phyloP scores from a whole-genome alignment of 2,329 filamentous ascomycete species.

The Thelonectria discophora region DNA sequence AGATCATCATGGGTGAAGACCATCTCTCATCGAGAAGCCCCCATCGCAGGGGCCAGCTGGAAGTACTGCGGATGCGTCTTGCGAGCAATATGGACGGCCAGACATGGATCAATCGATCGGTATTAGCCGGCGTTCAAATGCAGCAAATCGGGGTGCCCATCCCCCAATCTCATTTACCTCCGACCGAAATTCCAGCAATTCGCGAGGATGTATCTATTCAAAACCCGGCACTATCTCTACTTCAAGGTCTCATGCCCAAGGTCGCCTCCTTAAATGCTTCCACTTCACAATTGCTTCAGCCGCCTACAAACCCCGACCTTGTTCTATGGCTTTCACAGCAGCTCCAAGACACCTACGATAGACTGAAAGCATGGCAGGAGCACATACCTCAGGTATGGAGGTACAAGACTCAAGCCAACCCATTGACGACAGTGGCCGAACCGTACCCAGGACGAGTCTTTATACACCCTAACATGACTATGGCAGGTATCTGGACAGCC shows the following conservation, averaged over 20 bases:
- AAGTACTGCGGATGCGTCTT: constrained; percentile 1
- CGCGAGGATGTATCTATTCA: not conserved
- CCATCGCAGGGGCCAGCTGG: constrained; percentile 3
- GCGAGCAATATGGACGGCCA: not conserved
- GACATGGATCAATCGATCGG: constrained; percentile 7
- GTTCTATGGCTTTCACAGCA: not conserved
- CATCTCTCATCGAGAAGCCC: constrained; percentile 1
- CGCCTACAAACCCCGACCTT: not conserved
- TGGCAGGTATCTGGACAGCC: constrained; percentile 3
- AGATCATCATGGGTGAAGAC: constrained; percentile 14
- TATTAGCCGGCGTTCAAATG: constrained; percentile 4
- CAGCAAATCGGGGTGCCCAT: not conserved
- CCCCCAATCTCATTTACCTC: not conserved
- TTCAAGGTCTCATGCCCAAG: not conserved
- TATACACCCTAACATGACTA: constrained; percentile 1
- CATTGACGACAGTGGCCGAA: not conserved
- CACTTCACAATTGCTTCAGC: not conserved
- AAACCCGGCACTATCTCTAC: not conserved
- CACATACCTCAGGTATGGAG: not conserved
- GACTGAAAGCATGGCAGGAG: constrained; percentile 2
- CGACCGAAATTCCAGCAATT: not conserved
- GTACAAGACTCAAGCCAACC: not conserved
- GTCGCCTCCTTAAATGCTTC: not conserved
- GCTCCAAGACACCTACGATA: not conserved
- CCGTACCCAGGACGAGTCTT: not conserved